A percentile compares a stretch with the other conserved stretches of the same genome.
These are phyloP conservation scores for Fennellomyces sp. DNA, from an alignment of 371 early-diverging fungal genomes.

Conservation along the genomic window DNA sequence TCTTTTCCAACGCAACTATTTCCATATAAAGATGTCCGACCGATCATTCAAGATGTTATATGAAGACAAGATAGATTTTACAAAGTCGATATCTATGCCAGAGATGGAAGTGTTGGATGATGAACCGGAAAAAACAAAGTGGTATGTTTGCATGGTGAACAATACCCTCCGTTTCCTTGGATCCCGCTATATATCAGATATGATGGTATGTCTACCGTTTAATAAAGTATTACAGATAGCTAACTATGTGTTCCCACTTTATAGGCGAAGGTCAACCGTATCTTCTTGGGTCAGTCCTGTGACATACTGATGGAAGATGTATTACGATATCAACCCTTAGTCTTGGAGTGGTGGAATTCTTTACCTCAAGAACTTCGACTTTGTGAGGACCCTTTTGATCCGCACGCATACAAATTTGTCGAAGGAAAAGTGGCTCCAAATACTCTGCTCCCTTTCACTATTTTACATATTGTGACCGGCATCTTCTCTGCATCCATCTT, in stretches of 20 bases:
- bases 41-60: not conserved
- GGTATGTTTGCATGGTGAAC: not conserved
- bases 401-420: not conserved
- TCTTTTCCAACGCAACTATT: not conserved
- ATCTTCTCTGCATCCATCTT: not conserved
- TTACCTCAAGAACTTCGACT: not conserved
- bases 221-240: not conserved
- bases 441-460: not conserved
- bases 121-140: not conserved
- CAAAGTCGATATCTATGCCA: not conserved
- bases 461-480: not conserved
- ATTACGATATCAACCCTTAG: not conserved
- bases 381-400: not conserved
- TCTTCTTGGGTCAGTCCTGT: not conserved
- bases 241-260: not conserved
- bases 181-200: not conserved
- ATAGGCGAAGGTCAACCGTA: not conserved
- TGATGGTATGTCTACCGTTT: constrained; percentile 1
- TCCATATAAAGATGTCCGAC: not conserved
- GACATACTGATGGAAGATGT: not conserved
- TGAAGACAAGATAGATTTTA: not conserved
- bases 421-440: not conserved
- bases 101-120: not conserved
- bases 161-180: not conserved
- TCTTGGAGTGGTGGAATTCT: not conserved